Percentiles rank a stretch among this genome's conserved stretches.
Evolutionary conservation across 257 asterid genomes (phyloP).

Genomic region (Paraleonurus japonicus): DNA sequence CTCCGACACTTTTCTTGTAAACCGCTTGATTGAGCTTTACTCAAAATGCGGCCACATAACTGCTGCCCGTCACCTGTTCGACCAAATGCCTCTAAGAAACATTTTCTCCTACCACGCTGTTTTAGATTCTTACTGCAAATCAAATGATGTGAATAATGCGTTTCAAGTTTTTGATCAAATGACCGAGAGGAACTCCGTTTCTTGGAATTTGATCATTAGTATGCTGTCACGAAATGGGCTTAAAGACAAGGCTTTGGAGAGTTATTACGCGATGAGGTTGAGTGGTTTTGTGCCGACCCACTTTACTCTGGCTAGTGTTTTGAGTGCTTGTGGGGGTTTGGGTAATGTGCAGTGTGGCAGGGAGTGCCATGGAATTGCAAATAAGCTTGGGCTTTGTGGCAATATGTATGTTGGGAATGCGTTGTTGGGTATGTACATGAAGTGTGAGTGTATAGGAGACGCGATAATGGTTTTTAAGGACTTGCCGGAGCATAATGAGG

Average conservation of each 20-base stretch:
- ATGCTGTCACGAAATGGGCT: conserved; percentile 47
- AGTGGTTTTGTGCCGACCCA: conserved; percentile 55
- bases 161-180: conserved; percentile 47
- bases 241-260: conserved; percentile 54
- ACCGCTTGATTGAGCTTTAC: conserved; percentile 60
- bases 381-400: conserved; percentile 52
- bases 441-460: conserved; percentile 45
- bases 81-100: conserved; percentile 59
- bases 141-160: conserved; percentile 49
- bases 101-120: conserved; percentile 65
- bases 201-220: conserved; percentile 68
- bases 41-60: conserved; percentile 50
- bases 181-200: conserved; percentile 56
- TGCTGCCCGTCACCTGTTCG: conserved; percentile 59
- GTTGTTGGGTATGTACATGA: conserved; percentile 68
- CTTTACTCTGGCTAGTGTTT: conserved; percentile 68
- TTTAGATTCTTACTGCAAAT: conserved; percentile 56
- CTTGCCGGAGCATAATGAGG: conserved; percentile 65
- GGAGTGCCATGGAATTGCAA: conserved; percentile 63
- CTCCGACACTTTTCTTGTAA: conserved; percentile 48
- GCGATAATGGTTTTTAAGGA: conserved; percentile 48
- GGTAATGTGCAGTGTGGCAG: conserved; percentile 47
- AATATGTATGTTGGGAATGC: conserved; percentile 68
- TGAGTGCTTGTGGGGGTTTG: conserved; percentile 65
- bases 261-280: conserved; percentile 46